phyloP scores from a whole-genome alignment of 306 rosid species.

The Adenanthera pavonina region DNA sequence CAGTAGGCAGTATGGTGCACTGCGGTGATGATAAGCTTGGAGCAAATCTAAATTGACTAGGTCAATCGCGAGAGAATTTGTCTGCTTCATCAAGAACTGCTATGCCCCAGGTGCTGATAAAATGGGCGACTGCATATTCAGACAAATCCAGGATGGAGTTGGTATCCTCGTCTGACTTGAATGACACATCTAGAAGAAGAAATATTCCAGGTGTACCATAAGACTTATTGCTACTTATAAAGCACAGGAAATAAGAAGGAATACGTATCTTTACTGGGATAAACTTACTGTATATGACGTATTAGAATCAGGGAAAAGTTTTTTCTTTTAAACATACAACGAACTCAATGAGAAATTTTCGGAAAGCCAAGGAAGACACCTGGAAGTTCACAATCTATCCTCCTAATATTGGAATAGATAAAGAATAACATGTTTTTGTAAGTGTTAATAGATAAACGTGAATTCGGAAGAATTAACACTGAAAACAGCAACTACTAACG shows the following conservation, averaged over 20 bases:
- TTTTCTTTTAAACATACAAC: not conserved
- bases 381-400: not conserved
- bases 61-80: slow-evolving; percentile 28
- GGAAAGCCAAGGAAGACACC: slow-evolving; percentile 2
- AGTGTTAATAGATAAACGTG: not conserved
- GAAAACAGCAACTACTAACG: not conserved
- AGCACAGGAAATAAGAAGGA: slow-evolving; percentile 7
- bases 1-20: not conserved
- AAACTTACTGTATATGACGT: no score
- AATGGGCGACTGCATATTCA: slow-evolving; percentile 29
- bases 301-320: not conserved
- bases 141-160: slow-evolving; percentile 36
- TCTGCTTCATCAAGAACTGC: slow-evolving; percentile 33
- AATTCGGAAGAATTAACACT: not conserved
- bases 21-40: slow-evolving; percentile 21
- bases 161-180: slow-evolving; percentile 34
- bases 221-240: not conserved
- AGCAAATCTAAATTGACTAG: slow-evolving; percentile 5
- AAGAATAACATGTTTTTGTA: not conserved
- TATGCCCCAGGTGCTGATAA: slow-evolving; percentile 36
- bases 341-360: not conserved
- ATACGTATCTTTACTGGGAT: not conserved
- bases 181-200: slow-evolving; percentile 25
- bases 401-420: not conserved
- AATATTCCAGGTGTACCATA: slow-evolving; percentile 1